A percentile compares a stretch with the other conserved stretches of the same genome.
Evolutionary conservation across 2,329 filamentous ascomycete genomes (phyloP).

Genomic region (Fusarium tanahbumbuense): DNA sequence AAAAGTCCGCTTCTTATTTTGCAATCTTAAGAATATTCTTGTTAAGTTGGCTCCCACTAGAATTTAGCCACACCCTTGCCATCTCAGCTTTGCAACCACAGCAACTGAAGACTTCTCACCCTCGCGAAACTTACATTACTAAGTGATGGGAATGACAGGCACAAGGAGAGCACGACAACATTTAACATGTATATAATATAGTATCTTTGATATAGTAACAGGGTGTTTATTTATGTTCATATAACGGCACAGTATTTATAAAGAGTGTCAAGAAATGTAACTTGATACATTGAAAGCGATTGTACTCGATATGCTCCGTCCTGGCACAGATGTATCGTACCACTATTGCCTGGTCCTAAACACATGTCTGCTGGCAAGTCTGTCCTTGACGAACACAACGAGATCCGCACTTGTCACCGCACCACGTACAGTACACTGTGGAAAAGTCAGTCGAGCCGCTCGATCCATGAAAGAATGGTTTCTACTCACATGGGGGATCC

Average conservation of each 20-base stretch:
- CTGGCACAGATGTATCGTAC: too few relatives aligned
- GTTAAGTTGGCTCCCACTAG: fast-evolving
- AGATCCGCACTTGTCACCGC: background rate
- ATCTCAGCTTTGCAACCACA: too few relatives aligned
- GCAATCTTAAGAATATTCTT: fast-evolving
- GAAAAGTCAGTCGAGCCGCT: background rate
- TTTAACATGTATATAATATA: too few relatives aligned
- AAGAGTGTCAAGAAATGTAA: too few relatives aligned
- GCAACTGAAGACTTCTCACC: too few relatives aligned
- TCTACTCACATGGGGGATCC: background rate
- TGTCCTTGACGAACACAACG: background rate
- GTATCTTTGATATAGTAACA: too few relatives aligned
- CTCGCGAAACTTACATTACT: too few relatives aligned
- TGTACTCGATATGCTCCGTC: too few relatives aligned
- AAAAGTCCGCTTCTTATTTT: background rate
- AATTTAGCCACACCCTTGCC: background rate
- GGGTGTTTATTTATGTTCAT: too few relatives aligned
- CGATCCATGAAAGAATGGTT: fast-evolving
- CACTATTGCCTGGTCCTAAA: background rate
- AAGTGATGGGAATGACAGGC: too few relatives aligned
- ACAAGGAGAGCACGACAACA: too few relatives aligned
- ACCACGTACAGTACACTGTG: background rate
- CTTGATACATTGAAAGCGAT: background rate
- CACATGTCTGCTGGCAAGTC: background rate
- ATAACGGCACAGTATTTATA: too few relatives aligned